These are phyloP conservation scores for Lobosporangium transversale DNA, from an alignment of 192 early-diverging fungal genomes.

Conservation along the genomic window DNA sequence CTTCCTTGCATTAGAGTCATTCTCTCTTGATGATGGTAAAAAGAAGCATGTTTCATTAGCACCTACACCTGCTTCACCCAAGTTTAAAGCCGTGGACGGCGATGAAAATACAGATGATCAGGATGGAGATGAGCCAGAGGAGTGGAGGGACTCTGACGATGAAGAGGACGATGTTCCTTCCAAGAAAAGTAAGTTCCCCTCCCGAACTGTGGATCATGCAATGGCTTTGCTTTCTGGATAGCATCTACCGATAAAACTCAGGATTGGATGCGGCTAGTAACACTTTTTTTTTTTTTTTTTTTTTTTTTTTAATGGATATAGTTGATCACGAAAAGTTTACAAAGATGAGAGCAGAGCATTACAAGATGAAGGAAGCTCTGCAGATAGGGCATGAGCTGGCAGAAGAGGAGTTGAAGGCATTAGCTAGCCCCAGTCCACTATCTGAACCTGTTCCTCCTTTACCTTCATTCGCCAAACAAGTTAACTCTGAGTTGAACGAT, in stretches of 20 bases:
- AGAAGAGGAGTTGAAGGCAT: slow-evolving; percentile 54
- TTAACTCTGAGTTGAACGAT: neutral
- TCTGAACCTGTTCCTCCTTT: slow-evolving; percentile 24
- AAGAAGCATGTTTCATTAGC: slow-evolving; percentile 57
- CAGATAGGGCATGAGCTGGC: slow-evolving; percentile 62
- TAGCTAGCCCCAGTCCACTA: slow-evolving; percentile 11
- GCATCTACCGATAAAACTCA: neutral
- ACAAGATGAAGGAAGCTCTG: slow-evolving; percentile 86
- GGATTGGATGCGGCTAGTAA: no score
- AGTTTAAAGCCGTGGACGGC: slow-evolving; percentile 33
- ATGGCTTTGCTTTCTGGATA: neutral
- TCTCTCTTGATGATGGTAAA: slow-evolving; percentile 21
- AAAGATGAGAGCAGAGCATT: slow-evolving; percentile 84
- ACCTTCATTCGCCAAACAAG: slow-evolving; percentile 26
- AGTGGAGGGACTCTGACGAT: slow-evolving; percentile 65
- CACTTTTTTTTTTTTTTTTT: slow-evolving; percentile 1
- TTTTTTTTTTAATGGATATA: slow-evolving; percentile 25
- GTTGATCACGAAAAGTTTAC: slow-evolving; percentile 79
- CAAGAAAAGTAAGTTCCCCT: slow-evolving; percentile 38
- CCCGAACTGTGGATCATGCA: no score
- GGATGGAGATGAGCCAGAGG: slow-evolving; percentile 64
- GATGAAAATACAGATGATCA: slow-evolving; percentile 52
- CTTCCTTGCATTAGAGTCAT: slow-evolving; percentile 9
- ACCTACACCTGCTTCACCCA: slow-evolving; percentile 54
- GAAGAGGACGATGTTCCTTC: slow-evolving; percentile 59